A percentile compares a stretch with the other conserved stretches of the same genome.
These are phyloP conservation scores for Brassica balearica DNA, from an alignment of 441 rosid genomes.

Conservation along the genomic window DNA sequence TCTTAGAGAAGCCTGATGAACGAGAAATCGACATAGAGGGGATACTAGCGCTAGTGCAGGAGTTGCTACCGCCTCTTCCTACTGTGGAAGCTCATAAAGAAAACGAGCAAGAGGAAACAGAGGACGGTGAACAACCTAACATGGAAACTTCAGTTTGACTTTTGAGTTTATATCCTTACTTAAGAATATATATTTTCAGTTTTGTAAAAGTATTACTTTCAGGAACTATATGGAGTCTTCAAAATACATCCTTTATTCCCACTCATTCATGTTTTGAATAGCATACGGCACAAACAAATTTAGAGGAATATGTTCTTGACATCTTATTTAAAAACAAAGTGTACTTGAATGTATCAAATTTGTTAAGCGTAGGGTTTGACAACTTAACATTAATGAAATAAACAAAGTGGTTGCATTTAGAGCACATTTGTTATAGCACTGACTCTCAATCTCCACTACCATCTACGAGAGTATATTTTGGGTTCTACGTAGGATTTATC, in stretches of 20 bases:
- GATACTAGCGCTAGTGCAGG: slow-evolving; percentile 40
- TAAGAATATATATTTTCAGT: background rate
- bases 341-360: no score
- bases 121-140: slow-evolving; percentile 19
- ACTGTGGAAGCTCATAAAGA: slow-evolving; percentile 11
- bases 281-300: no score
- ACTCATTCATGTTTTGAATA: background rate
- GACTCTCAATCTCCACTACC: no score
- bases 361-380: no score
- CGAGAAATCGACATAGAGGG: slow-evolving; percentile 24
- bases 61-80: slow-evolving; percentile 41
- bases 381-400: no score
- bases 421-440: no score
- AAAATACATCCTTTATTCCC: background rate
- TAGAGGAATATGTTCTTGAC: no score
- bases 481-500: no score
- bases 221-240: background rate
- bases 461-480: no score
- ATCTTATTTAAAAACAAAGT: no score
- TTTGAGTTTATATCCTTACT: background rate
- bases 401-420: no score
- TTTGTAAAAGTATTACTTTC: background rate
- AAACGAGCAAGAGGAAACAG: slow-evolving; percentile 28
- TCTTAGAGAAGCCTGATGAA: slow-evolving; percentile 30
- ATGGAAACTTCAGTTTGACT: background rate